These are phyloP conservation scores for Cubamyces sp. DNA, from an alignment of 768 basidiomycete species.

Conservation along the genomic window DNA sequence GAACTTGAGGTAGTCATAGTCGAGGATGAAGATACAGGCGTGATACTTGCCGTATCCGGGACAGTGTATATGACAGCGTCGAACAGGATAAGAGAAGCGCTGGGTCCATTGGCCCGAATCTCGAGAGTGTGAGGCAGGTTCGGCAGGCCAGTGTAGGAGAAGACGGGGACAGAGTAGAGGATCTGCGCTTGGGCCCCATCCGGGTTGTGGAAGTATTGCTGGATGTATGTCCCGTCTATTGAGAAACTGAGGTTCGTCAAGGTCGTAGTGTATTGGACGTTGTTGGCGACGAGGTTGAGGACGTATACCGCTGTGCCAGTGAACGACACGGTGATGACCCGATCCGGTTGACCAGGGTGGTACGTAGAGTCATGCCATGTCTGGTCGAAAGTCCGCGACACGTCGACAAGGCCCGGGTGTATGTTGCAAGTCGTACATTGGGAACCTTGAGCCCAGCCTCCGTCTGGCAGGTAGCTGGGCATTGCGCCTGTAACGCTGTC, in stretches of 20 bases:
- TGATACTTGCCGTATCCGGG: no score
- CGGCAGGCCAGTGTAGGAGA: conserved; percentile 1
- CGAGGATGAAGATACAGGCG: no score
- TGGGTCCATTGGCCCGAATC: background rate
- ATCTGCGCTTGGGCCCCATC: background rate
- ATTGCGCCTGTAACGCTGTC: background rate
- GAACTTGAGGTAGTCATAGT: no score
- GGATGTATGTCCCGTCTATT: conserved; percentile 11
- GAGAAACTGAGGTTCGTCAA: conserved; percentile 22
- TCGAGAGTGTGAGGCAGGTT: conserved; percentile 12
- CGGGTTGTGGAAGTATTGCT: conserved; percentile 7
- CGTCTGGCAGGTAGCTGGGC: background rate
- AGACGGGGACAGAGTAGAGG: conserved; percentile 14
- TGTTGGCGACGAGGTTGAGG: conserved; percentile 15
- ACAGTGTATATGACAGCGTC: conserved; percentile 20
- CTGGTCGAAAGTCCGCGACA: conserved; percentile 3
- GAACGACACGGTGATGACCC: background rate
- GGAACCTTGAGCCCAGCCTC: conserved; percentile 1
- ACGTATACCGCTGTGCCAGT: conserved; percentile 19
- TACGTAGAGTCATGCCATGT: conserved; percentile 25
- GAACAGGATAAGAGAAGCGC: conserved; percentile 11
- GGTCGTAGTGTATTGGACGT: conserved; percentile 7
- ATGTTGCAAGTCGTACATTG: conserved; percentile 5
- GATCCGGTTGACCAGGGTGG: background rate
- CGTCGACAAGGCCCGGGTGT: background rate